Evolutionary conservation across 805 yeast species (phyloP).

Genomic region (Wickerhamiella vanderwaltii): DNA sequence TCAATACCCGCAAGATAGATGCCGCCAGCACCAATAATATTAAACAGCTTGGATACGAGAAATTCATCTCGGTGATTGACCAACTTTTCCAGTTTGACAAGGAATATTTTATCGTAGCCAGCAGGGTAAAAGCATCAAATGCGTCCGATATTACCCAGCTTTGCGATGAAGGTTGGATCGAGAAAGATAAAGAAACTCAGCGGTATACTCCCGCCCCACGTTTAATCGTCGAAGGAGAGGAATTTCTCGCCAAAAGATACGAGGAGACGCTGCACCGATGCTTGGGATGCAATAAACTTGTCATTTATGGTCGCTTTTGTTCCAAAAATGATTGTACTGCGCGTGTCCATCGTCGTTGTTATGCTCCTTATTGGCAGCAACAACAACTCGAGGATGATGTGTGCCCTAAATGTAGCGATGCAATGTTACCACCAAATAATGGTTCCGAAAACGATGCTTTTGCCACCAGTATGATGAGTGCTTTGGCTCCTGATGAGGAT

Average conservation of each 20-base stretch:
- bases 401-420: constrained; percentile 3
- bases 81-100: neutral
- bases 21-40: neutral
- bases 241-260: neutral
- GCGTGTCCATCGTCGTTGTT: constrained; percentile 7
- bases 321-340: neutral
- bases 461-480: no score
- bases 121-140: no score
- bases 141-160: no score
- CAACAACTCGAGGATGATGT: neutral
- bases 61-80: constrained; percentile 1
- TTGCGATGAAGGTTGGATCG: constrained; percentile 8
- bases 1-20: neutral
- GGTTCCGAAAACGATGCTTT: no score
- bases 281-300: constrained; percentile 2
- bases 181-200: neutral
- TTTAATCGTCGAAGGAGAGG: neutral
- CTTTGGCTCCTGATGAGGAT: no score
- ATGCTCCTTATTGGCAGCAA: neutral
- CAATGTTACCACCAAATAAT: constrained; percentile 3
- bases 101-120: neutral
- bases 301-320: constrained; percentile 8
- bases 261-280: neutral
- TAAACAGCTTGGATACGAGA: neutral
- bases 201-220: neutral